Percentiles rank a stretch among this genome's conserved stretches.
These are phyloP conservation scores for Dillenia suffruticosa DNA, from an alignment of 164 flowering plant genomes.

Conservation along the genomic window DNA sequence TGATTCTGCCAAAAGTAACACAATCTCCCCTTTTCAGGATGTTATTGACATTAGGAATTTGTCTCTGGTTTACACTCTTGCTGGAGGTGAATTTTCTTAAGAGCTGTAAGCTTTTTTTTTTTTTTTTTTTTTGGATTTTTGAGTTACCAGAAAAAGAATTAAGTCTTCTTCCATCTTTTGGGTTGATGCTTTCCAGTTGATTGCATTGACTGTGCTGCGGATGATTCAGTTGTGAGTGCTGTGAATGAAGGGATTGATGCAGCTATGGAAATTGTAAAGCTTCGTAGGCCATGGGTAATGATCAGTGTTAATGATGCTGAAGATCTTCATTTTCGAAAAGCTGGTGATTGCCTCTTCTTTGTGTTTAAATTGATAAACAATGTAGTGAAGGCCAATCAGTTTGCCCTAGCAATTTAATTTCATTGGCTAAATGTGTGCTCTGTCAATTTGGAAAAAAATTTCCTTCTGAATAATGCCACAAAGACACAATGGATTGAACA, in stretches of 20 bases:
- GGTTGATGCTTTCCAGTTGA: constrained; percentile 42
- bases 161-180: background rate
- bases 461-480: too few species aligned
- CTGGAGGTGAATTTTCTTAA: constrained; percentile 51
- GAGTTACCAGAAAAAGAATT: background rate
- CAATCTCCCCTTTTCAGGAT: constrained; percentile 33
- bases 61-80: constrained; percentile 79
- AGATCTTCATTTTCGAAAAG: constrained; percentile 87
- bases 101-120: too few species aligned
- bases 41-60: constrained; percentile 74
- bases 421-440: too few species aligned
- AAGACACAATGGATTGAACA: too few species aligned
- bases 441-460: too few species aligned
- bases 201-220: constrained; percentile 88
- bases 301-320: constrained; percentile 78
- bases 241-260: constrained; percentile 79
- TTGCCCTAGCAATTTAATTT: too few species aligned
- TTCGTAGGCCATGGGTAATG: constrained; percentile 85
- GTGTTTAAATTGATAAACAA: background rate
- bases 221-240: constrained; percentile 67
- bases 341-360: constrained; percentile 33
- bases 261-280: constrained; percentile 39
- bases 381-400: background rate
- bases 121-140: background rate
- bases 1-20: too few species aligned